phyloP scores from a whole-genome alignment of 2,329 filamentous ascomycete genomes.

The Paraphoma sp. region DNA sequence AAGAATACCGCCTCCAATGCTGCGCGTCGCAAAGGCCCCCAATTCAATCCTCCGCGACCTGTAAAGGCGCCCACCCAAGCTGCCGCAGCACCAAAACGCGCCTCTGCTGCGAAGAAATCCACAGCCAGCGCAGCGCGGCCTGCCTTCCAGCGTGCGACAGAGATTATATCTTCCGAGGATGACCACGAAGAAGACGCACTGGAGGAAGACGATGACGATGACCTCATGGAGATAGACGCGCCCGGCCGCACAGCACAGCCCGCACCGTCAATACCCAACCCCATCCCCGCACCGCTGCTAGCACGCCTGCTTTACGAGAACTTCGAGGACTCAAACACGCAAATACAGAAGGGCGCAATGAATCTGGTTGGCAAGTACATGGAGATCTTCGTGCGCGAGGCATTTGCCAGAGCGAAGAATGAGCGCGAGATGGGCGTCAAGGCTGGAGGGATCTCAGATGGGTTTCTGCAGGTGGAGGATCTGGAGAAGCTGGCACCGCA shows the following conservation, averaged over 20 bases:
- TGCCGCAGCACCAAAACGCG: constrained; percentile 28
- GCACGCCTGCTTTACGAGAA: constrained; percentile 79
- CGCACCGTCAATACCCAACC: constrained; percentile 26
- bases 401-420: constrained; percentile 77
- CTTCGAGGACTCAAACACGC: constrained; percentile 63
- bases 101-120: constrained; percentile 28
- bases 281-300: constrained; percentile 76
- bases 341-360: constrained; percentile 57
- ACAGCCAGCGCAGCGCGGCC: constrained; percentile 21
- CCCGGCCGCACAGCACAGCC: constrained; percentile 16
- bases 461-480: constrained; percentile 86
- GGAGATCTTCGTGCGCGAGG: constrained; percentile 89
- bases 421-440: constrained; percentile 64
- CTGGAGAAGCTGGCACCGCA: constrained; percentile 87
- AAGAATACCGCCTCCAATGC: constrained; percentile 28
- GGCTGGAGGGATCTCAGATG: constrained; percentile 51
- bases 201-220: constrained; percentile 29
- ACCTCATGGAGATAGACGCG: constrained; percentile 34
- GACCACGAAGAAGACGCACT: constrained; percentile 14
- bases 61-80: constrained; percentile 33
- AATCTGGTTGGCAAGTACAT: constrained; percentile 81
- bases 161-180: constrained; percentile 39
- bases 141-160: constrained; percentile 28
- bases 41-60: constrained; percentile 47
- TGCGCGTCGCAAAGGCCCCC: constrained; percentile 37